Base-by-base conservation (phyloP, 176 grass and related monocot species). In the Oryza nivara region DNA sequence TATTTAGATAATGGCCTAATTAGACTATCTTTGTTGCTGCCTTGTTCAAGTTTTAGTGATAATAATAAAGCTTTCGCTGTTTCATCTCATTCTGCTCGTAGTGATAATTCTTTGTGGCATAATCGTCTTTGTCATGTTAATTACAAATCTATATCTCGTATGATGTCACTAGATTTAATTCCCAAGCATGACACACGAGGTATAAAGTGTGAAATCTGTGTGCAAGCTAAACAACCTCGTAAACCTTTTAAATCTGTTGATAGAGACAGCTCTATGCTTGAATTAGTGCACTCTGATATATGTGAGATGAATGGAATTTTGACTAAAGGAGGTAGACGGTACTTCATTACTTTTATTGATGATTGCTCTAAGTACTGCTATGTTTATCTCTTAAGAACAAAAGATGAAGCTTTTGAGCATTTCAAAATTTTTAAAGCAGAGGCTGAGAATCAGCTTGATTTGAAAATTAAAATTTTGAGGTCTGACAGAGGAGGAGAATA, bases 161-260 rank as follows among this genome's bases (percentile, higher is more conserved):
- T 25, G 61, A 64, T 64, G 61, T 64, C 61, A 23, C 61, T 64
- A 23, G 22, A 64, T 64, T 64, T 64, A 64, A 64, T 64, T 64
- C 61, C 61, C 11, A 64, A 26, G 22, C 61, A 64, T 26, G 61
- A 64, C 0, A 64, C 22, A 47, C 2, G 47, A 15, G 47, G 13
- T 49, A 12, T 49, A 4, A 49, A 49, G 13, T 49, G 47, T 49
- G 47, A 15, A 15, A 49, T 49, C 3, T 49, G 3, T 49, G 47
- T 49, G 47, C 47, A 49, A 49, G 47, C 47, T 49, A 49, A 49
- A 49, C 47, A 49, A 49, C 12, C 11, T 49, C 13, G 3, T 15
- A 49, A 49, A 9, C 47, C 47, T 49, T 49, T 49, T 49, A 49
- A 49, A 49, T 49, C 47, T 49, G 13, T 49, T 49, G 13, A 49